These are phyloP conservation scores for Linaria vulgaris DNA, from an alignment of 257 asterid species.

Conservation along the genomic window DNA sequence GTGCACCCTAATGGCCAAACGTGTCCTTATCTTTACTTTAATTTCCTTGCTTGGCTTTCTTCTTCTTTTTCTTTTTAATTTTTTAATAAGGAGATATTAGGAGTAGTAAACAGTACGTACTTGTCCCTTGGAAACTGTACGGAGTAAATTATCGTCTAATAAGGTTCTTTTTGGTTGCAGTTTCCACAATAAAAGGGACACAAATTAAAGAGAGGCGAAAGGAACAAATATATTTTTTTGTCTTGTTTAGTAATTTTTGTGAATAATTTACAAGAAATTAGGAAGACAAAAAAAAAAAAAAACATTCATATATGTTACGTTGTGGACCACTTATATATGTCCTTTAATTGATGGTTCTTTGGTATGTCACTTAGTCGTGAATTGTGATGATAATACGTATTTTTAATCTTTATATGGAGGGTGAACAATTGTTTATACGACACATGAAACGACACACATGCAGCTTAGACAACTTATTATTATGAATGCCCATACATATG, in stretches of 20 bases:
- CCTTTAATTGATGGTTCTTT: too few relatives aligned
- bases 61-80: neutral
- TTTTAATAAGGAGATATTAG: neutral
- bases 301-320: too few relatives aligned
- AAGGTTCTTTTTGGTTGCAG: neutral
- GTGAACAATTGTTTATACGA: too few relatives aligned
- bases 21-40: neutral
- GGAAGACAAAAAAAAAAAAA: too few relatives aligned
- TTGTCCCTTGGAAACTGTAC: slow-evolving; percentile 2
- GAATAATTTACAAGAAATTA: neutral
- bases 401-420: too few relatives aligned
- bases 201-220: neutral
- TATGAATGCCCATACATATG: too few relatives aligned
- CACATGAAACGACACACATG: too few relatives aligned
- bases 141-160: neutral
- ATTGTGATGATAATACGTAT: too few relatives aligned
- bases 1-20: neutral
- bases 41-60: neutral
- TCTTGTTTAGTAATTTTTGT: neutral
- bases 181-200: neutral
- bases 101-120: neutral
- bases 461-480: too few relatives aligned
- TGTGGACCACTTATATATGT: too few relatives aligned
- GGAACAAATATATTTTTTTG: neutral
- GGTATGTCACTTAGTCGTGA: too few relatives aligned